Percentiles rank a stretch among this genome's conserved stretches.
phyloP scores from a whole-genome alignment of 2,329 filamentous ascomycete genomes.

The Alternaria infectoria region DNA sequence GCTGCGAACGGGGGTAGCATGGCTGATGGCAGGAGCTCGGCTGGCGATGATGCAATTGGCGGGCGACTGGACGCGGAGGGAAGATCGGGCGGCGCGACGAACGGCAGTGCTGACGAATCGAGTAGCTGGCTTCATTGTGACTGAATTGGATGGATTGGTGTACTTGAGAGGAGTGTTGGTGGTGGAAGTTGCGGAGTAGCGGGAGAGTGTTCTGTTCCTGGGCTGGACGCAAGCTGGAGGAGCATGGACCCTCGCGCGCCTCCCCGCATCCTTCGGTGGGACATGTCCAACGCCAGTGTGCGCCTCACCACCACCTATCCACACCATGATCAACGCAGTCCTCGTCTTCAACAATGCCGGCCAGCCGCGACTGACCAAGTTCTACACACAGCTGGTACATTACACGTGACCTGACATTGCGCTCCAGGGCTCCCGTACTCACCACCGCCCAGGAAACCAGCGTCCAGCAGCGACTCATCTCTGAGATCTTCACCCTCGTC shows the following conservation, averaged over 20 bases:
- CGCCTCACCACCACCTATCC: neutral
- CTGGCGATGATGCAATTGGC: constrained; percentile 36
- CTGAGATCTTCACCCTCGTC: constrained; percentile 96
- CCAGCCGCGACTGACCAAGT: constrained; percentile 95
- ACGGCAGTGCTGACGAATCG: constrained; percentile 27
- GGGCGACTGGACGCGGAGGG: constrained; percentile 25
- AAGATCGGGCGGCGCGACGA: constrained; percentile 29
- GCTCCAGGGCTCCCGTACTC: neutral
- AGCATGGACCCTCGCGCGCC: constrained; percentile 7
- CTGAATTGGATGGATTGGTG: neutral
- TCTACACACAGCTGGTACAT: constrained; percentile 91
- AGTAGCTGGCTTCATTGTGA: constrained; percentile 33
- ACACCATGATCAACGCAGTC: constrained; percentile 93
- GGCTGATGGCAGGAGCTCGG: constrained; percentile 17
- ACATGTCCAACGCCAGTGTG: neutral
- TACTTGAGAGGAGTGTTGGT: neutral
- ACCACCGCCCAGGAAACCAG: constrained; percentile 76
- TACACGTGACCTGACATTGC: constrained; percentile 21
- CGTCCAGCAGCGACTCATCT: constrained; percentile 95
- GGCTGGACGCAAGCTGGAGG: constrained; percentile 2
- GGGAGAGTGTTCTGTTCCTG: constrained; percentile 9
- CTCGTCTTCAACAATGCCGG: constrained; percentile 98
- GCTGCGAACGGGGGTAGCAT: constrained; percentile 18
- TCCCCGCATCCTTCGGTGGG: constrained; percentile 10
- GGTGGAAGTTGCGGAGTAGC: neutral